phyloP scores from a whole-genome alignment of 805 yeast species.

The Candida takata region DNA sequence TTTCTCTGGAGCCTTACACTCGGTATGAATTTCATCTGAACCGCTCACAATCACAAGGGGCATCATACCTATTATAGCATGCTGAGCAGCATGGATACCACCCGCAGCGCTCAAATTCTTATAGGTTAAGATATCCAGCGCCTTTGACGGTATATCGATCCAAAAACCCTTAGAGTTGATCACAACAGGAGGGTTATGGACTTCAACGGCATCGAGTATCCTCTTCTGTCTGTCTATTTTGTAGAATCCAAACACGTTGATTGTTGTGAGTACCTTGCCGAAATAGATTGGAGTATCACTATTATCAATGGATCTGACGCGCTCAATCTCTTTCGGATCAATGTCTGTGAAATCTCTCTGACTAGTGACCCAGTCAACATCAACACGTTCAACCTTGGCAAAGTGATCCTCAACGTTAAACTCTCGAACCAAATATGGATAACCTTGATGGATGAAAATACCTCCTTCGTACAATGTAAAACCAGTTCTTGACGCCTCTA shows the following conservation, averaged over 20 bases:
- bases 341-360: slow-evolving; percentile 93
- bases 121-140: slow-evolving; percentile 47
- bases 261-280: slow-evolving; percentile 69
- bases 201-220: slow-evolving; percentile 91
- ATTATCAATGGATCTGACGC: slow-evolving; percentile 44
- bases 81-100: slow-evolving; percentile 96
- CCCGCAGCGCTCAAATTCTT: slow-evolving; percentile 72
- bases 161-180: slow-evolving; percentile 76
- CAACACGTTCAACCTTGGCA: slow-evolving; percentile 82
- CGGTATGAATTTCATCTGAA: slow-evolving; percentile 76
- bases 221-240: slow-evolving; percentile 70
- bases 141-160: slow-evolving; percentile 76
- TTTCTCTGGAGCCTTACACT: slow-evolving; percentile 96
- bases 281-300: slow-evolving; percentile 59
- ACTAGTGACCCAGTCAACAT: slow-evolving; percentile 89
- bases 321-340: slow-evolving; percentile 73
- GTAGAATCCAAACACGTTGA: slow-evolving; percentile 86
- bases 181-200: slow-evolving; percentile 76
- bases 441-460: slow-evolving; percentile 89
- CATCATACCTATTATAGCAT: slow-evolving; percentile 72
- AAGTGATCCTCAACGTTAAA: slow-evolving; percentile 70
- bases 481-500: slow-evolving; percentile 82
- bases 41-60: slow-evolving; percentile 71
- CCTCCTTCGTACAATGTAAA: slow-evolving; percentile 92
- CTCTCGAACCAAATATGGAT: slow-evolving; percentile 78